Percentiles rank a stretch among this genome's conserved stretches.
Evolutionary conservation across 2,329 filamentous ascomycete species (phyloP).

Genomic region (Neonectria faginata): DNA sequence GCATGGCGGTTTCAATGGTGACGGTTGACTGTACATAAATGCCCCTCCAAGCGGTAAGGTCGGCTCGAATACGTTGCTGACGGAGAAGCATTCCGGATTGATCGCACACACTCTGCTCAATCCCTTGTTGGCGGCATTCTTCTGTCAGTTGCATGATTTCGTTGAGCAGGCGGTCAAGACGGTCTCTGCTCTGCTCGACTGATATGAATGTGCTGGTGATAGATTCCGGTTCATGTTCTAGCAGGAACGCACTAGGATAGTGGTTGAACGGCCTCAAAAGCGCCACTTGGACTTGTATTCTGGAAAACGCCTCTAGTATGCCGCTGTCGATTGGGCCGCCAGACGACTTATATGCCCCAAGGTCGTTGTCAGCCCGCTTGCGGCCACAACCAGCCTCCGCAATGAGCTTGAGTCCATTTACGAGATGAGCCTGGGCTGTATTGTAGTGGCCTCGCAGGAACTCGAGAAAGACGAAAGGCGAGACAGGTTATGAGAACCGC

Average conservation of each 20-base stretch:
- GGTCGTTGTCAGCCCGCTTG: slow-evolving; percentile 2
- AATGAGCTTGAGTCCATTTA: slow-evolving; percentile 56
- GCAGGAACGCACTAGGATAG: slow-evolving; percentile 20
- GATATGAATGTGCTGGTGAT: slow-evolving; percentile 15
- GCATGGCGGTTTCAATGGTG: slow-evolving; percentile 22
- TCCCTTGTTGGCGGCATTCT: slow-evolving; percentile 14
- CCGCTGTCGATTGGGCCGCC: slow-evolving; percentile 55
- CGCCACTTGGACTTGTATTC: slow-evolving; percentile 46
- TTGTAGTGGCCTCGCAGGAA: slow-evolving; percentile 52
- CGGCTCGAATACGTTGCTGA: slow-evolving; percentile 28
- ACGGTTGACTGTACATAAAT: slow-evolving; percentile 42
- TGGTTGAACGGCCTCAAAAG: slow-evolving; percentile 37
- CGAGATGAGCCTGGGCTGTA: slow-evolving; percentile 54
- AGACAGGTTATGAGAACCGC: slow-evolving; percentile 54
- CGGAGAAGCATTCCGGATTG: background rate
- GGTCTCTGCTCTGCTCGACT: slow-evolving; percentile 32
- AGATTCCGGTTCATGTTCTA: slow-evolving; percentile 9
- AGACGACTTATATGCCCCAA: slow-evolving; percentile 39
- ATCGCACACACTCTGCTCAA: background rate
- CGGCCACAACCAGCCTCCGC: slow-evolving; percentile 32
- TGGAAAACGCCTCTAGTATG: slow-evolving; percentile 53
- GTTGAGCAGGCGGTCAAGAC: slow-evolving; percentile 37
- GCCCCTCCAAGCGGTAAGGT: slow-evolving; percentile 36
- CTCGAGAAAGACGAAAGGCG: slow-evolving; percentile 53
- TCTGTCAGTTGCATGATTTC: slow-evolving; percentile 34